Percentiles rank a stretch among this genome's conserved stretches.
These are phyloP conservation scores for Boletus reticuloceps DNA, from an alignment of 768 basidiomycete species.

Conservation along the genomic window DNA sequence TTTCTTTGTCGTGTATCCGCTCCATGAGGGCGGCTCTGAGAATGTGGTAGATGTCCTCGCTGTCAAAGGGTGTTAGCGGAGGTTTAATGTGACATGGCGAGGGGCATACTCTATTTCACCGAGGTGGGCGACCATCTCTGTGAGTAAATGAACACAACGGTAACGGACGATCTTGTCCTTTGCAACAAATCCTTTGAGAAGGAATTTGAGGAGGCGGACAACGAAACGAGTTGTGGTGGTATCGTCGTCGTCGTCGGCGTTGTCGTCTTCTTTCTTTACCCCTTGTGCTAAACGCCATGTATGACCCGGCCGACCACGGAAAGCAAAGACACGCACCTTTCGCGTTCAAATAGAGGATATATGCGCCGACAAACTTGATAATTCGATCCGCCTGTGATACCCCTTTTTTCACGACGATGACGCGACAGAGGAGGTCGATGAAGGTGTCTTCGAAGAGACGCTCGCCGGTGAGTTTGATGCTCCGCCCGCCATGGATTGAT, in stretches of 20 bases:
- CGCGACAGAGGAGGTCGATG: constrained; percentile 53
- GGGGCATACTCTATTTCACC: constrained; percentile 79
- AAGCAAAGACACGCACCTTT: constrained; percentile 50
- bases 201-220: constrained; percentile 61
- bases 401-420: constrained; percentile 80
- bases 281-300: constrained; percentile 35
- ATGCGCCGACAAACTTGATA: constrained; percentile 80
- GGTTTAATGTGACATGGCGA: background rate
- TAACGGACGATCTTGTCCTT: constrained; percentile 89
- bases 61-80: constrained; percentile 29
- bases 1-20: constrained; percentile 78
- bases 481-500: constrained; percentile 45
- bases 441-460: constrained; percentile 69
- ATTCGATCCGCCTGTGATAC: constrained; percentile 68
- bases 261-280: constrained; percentile 31
- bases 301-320: background rate
- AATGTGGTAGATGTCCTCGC: constrained; percentile 69
- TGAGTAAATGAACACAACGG: constrained; percentile 71
- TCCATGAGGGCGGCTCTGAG: constrained; percentile 67
- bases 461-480: constrained; percentile 68
- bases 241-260: constrained; percentile 61
- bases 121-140: constrained; percentile 75
- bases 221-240: constrained; percentile 70
- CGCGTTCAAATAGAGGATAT: constrained; percentile 71
- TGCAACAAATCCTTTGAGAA: constrained; percentile 74